Base-by-base conservation (phyloP, 2,329 filamentous ascomycete species). In the Cordyceps fumosorosea region DNA sequence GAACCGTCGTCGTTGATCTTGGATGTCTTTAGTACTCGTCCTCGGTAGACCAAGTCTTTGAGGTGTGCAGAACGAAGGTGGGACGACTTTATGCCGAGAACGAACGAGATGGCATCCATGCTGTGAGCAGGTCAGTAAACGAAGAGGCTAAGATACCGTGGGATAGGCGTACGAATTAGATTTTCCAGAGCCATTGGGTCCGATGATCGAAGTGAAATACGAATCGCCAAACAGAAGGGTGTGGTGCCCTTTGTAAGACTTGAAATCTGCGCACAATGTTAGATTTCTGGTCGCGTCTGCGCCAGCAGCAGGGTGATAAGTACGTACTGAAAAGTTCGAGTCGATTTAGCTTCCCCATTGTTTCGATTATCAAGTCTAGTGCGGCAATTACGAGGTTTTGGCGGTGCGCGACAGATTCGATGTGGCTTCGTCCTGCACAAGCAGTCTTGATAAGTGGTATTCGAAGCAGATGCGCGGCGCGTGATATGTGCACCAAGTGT, bases 101-200 rank as follows among this genome's bases (percentile, higher is more conserved):
- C 95, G 76, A 99, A 99, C 67, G 95, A 99, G 69, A 99, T 99
- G 68, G 95, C 95, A 75, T 99, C 95, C 95, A 99, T 99, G 64
- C 91, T 96, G 70, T 24, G 67, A 22, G 18, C 45, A 66, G 20
- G 48, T 48, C 32, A 58, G 47, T 52, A 66, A 61, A 34, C 29
- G 54, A 45, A 62, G 22, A 32, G 32, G 18, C 22, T 22, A 40
- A 26, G 51, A 66, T 5, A n/a, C 0, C 0, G 16, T 10, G 16
- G 3, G 4, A 34, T 29, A 8, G 48, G 80, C 87, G 73, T 77
- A 93, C 90, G 93, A 96, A 75, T 99, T 99, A 22, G 95, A 99
- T 77, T 99, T 99, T 67, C 95, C 95, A 42, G 95, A 98, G 80
- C 95, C 95, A 93, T 99, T 99, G 74, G 95, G 95, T 6, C 96